Conservation (phyloP, 179 eudicot genomes). For the Silene noctiflora region DNA sequence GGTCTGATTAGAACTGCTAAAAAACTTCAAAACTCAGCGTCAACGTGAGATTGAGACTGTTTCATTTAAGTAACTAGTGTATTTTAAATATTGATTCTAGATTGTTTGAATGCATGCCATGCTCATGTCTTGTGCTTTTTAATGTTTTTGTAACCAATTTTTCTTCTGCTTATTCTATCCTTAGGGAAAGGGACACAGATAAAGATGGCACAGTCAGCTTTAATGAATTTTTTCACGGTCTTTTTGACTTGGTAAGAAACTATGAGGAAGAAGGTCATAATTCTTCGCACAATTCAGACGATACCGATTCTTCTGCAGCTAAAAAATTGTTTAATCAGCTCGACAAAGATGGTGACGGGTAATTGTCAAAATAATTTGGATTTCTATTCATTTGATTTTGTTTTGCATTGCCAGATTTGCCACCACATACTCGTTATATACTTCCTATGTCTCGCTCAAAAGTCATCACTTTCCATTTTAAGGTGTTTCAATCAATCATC, state of each 20-base stretch:
- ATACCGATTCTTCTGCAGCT: constrained; percentile 69
- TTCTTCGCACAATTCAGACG: constrained; percentile 50
- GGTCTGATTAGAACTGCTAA: neutral
- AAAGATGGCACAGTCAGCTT: constrained; percentile 87
- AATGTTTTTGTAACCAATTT: constrained; percentile 3
- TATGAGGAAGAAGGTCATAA: constrained; percentile 68
- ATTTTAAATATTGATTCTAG: neutral
- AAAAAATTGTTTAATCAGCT: constrained; percentile 73
- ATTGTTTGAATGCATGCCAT: neutral
- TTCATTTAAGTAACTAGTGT: neutral
- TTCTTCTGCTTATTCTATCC: constrained; percentile 1
- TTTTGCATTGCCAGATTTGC: constrained; percentile 11
- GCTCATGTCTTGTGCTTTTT: constrained; percentile 16
- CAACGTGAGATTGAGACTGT: neutral
- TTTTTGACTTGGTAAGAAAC: constrained; percentile 79
- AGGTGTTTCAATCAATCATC: neutral
- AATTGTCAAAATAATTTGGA: constrained; percentile 14
- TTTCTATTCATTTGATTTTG: constrained; percentile 11
- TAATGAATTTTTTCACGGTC: constrained; percentile 88
- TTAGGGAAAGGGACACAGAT: constrained; percentile 93
- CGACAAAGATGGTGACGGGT: constrained; percentile 91
- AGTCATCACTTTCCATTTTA: neutral
- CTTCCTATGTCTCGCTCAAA: neutral
- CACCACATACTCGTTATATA: neutral
- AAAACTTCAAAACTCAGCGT: neutral